Conservation (phyloP, 208 protist genomes). For the Phytomonas serpens region DNA sequence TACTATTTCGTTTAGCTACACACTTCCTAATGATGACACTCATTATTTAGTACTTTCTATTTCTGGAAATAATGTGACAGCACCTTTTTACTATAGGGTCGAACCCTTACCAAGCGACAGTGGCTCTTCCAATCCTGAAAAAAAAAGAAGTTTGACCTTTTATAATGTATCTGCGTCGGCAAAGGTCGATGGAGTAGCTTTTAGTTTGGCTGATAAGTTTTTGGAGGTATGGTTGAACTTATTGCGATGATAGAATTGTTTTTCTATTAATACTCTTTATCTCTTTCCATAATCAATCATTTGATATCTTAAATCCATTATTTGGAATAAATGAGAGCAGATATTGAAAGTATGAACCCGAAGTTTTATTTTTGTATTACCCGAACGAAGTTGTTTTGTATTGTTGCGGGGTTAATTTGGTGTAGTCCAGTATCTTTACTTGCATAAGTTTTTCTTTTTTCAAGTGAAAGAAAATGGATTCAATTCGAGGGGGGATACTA, state of each 20-base stretch:
- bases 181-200: background rate
- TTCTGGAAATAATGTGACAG: background rate
- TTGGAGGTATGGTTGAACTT: background rate
- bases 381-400: background rate
- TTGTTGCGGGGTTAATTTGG: background rate
- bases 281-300: background rate
- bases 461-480: background rate
- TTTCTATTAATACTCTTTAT: background rate
- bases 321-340: background rate
- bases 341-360: background rate
- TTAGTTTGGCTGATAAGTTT: background rate
- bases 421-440: background rate
- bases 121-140: background rate
- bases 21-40: background rate
- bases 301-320: background rate
- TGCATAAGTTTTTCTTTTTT: background rate
- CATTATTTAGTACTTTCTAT: background rate
- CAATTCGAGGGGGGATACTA: background rate
- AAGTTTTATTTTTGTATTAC: too few species aligned
- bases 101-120: background rate
- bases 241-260: background rate
- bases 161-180: background rate
- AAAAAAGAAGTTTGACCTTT: background rate
- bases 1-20: background rate
- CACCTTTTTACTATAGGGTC: background rate